Evolutionary conservation across 495 filamentous ascomycete species (phyloP), one percentile per base, ranked within the genome.

Genomic region (Oidiodendron maius): DNA sequence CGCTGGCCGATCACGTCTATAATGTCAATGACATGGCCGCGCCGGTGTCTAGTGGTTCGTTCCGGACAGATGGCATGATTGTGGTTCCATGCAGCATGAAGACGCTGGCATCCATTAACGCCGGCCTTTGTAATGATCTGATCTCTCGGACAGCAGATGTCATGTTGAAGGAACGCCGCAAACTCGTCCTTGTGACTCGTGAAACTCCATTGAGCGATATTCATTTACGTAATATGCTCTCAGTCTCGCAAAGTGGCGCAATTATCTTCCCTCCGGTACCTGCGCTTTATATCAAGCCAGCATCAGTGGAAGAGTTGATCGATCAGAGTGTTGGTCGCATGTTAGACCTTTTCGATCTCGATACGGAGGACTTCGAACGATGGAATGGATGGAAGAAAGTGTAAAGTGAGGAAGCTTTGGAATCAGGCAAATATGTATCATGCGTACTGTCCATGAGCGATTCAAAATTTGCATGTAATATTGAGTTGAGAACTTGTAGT

Each of bases 151-250:
- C 68, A 0, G 70, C 71, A 8, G 70, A 72, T 43, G 71, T 75
- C 1, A 67, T 65, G 57, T 57, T 75, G 15, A 73, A 75, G 47
- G 71, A 75, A 47, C 49, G 69, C 10, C 52, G 69, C 13, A 51
- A 47, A 15, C 48, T 75, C 12, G 68, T 75, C 0, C 55, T 73
- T 4, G 70, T 66, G 9, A 60, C 63, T 6, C 30, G 71, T 13
- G 71, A 75, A 49, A 72, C 70, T 0, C 70, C 71, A 2, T 22
- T 75, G 38, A 71, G 67, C 38, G 62, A 63, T 25, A 73, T 73
- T 46, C 70, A 75, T 52, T 48, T 73, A 25, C 59, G 61, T 5
- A 75, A 72, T 47, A 73, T 75, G 70, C 35, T 71, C 39, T 51
- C 53, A 3, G 59, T 72, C 6, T 62, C 65, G 15, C 55, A 52